Evolutionary conservation across 129 eudicot genomes (phyloP), one percentile per base, ranked within the genome.

Genomic region (Pulicaria dysenterica): DNA sequence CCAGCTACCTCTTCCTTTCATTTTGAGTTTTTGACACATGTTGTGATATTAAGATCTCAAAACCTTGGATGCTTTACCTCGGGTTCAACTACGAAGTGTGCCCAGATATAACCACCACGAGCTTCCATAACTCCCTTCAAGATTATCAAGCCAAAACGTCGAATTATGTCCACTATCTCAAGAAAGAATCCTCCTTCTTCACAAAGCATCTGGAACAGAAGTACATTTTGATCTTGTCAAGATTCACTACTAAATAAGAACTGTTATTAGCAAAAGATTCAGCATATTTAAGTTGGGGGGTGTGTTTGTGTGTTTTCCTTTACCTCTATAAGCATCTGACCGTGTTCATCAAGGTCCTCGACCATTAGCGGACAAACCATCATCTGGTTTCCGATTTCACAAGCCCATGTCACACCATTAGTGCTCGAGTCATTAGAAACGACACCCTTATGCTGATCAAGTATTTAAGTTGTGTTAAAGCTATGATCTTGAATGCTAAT

Each of bases 241-340:
- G 57, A 53, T 67, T 59, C 7, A 8, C 5, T 44, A 44, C 9
- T 5, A 6, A 6, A 11, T 48, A 11, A 7, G 16, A 48, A 13
- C 15, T 48, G 36, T 37, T 59, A 5, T 11, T 3, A 0, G 4
- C n/a, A 36, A 58, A 36, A 12, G 13, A 53, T 54, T n/a, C n/a
- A n/a, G n/a, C n/a, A n/a, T n/a, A n/a, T n/a, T n/a, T n/a, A n/a
- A n/a, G n/a, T n/a, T n/a, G n/a, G n/a, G n/a, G n/a, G n/a, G n/a
- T n/a, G n/a, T n/a, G n/a, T n/a, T 5, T 11, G 24, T 43, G 6
- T 24, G n/a, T 53, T 53, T 57, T 67, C 64, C 10, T 39, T 66
- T 84, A 90, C 99, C 91, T 90, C 88, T 58, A 95, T 91, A 64
- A 84, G 86, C 96, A 90, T 95, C 58, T 90, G 99, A 16, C 97